Conservation (phyloP, 306 rosid species). For the Comarum palustre region DNA sequence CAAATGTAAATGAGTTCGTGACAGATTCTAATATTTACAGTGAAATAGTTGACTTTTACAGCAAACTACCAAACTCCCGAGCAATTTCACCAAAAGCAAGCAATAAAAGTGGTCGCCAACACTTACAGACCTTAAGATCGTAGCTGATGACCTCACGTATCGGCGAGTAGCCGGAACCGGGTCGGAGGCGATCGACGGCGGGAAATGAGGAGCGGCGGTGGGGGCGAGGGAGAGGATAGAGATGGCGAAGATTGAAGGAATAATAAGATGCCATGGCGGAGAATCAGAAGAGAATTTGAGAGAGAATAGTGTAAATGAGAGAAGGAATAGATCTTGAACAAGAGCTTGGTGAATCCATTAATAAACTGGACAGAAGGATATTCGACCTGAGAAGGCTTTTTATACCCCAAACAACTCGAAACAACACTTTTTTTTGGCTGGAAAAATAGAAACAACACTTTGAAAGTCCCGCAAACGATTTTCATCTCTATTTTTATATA, state of each 20-base stretch:
- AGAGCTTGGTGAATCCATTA: conserved; percentile 11
- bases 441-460: conserved; percentile 4
- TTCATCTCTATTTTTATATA: background rate
- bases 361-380: background rate
- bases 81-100: background rate
- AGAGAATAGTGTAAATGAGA: background rate
- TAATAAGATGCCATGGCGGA: conserved; percentile 37
- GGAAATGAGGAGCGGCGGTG: conserved; percentile 22
- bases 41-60: background rate
- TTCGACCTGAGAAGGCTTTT: background rate
- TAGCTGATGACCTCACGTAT: background rate
- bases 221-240: conserved; percentile 17
- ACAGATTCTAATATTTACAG: background rate
- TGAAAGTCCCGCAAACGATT: conserved; percentile 1
- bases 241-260: conserved; percentile 30
- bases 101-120: background rate
- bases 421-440: too few species aligned
- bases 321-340: conserved; percentile 33
- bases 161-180: background rate
- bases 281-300: conserved; percentile 9
- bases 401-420: background rate
- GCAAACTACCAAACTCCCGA: background rate
- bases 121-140: conserved; percentile 21
- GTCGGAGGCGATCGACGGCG: background rate
- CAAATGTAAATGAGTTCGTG: too few species aligned